A percentile compares a stretch with the other conserved stretches of the same genome.
These are phyloP conservation scores for Acacia concinna DNA, from an alignment of 331 rosid genomes.

Conservation along the genomic window DNA sequence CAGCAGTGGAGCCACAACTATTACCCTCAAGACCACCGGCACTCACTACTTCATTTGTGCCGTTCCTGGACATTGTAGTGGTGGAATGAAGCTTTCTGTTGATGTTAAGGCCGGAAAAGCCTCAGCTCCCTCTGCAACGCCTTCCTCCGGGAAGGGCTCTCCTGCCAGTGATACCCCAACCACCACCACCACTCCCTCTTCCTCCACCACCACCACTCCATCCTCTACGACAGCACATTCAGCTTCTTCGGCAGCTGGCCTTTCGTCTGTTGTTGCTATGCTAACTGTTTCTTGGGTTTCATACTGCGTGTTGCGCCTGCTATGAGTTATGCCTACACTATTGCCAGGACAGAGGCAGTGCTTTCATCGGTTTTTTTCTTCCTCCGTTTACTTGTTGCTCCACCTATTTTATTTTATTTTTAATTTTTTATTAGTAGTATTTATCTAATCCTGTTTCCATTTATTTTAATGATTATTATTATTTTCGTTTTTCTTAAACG, in stretches of 20 bases:
- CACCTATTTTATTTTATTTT: constrained; percentile 8
- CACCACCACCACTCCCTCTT: constrained; percentile 19
- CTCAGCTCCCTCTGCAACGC: constrained; percentile 40
- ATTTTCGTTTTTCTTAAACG: background rate
- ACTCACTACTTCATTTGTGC: constrained; percentile 78
- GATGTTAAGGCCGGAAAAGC: constrained; percentile 44
- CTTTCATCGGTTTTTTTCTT: constrained; percentile 27
- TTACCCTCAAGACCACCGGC: constrained; percentile 69
- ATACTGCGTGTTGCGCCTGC: constrained; percentile 27
- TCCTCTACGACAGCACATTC: constrained; percentile 18
- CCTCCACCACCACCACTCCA: constrained; percentile 30
- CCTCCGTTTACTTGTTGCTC: background rate
- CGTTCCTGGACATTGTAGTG: constrained; percentile 59
- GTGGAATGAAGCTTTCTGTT: constrained; percentile 91
- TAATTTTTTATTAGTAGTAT: constrained; percentile 24
- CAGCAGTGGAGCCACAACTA: constrained; percentile 71
- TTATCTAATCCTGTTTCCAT: background rate
- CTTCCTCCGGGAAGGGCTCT: constrained; percentile 41
- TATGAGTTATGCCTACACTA: constrained; percentile 10
- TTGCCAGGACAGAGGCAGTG: constrained; percentile 92
- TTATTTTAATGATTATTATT: background rate
- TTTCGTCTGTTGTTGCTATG: constrained; percentile 36
- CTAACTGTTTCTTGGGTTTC: constrained; percentile 40
- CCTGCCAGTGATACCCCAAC: constrained; percentile 30
- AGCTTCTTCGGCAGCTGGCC: constrained; percentile 36